Base-by-base conservation (phyloP, 176 grass and related monocot species). In the Oryza officinalis region DNA sequence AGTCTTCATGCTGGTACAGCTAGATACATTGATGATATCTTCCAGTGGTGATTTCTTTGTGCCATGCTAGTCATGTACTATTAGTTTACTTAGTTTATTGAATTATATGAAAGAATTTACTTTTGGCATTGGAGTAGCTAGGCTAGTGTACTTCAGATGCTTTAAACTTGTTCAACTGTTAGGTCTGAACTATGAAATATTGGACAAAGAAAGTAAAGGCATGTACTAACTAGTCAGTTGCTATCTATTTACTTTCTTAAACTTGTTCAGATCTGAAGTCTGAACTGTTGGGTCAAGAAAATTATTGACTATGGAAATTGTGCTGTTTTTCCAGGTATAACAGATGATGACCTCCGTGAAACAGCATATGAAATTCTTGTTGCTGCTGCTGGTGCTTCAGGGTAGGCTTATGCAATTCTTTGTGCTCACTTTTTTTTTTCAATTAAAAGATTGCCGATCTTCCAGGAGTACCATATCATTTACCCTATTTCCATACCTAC, bases 301-400 rank as follows among this genome's bases (percentile, higher is more conserved):
- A 27, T 83, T 74, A 78, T 61, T 86, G 67, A 47, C 30, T 60
- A 23, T 66, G 60, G 30, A 17, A 72, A 27, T 33, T 89, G 23
- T 46, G n/a, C n/a, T 84, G 79, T 69, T 66, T 75, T 95, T 91
- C 63, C 92, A 98, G 96, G 96, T 83, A 90, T 94, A 46, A 90
- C 85, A 37, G 93, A 95, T 85, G 93, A 95, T 84, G 96, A 98
- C 88, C 91, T 98, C 82, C 93, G 96, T 85, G 96, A 98, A 87
- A 92, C 96, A 74, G 96, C 93, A 82, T 98, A 98, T 92, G 96
- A 98, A 81, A 92, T 98, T 67, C 93, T 98, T 63, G 93, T 96
- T 84, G 96, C 96, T 82, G 86, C 85, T 92, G 93, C 87, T 80
- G 96, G 96, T 25, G 96, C 96, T 89, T 92, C 96, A 89, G 96